These are phyloP conservation scores for Volvox reticuliferus DNA, from an alignment of 139 green algal species.

Conservation along the genomic window DNA sequence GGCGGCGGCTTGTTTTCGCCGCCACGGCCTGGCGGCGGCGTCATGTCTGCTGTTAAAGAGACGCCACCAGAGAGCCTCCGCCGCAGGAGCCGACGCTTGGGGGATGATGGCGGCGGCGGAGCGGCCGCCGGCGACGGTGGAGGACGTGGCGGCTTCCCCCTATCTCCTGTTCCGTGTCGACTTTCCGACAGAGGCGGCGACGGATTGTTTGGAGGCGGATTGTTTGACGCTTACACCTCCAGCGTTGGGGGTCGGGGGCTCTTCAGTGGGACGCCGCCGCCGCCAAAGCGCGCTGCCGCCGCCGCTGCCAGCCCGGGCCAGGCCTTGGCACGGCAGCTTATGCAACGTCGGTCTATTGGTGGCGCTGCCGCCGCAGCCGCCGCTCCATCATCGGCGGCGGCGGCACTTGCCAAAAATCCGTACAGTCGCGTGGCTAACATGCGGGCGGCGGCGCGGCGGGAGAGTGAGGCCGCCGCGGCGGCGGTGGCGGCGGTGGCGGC, in stretches of 20 bases:
- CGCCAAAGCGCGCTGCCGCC: too few species aligned
- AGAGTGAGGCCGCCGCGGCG: not conserved
- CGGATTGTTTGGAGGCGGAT: slow-evolving; percentile 11
- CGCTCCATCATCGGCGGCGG: not conserved
- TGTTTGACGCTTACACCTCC: not conserved
- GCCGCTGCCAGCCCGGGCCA: slow-evolving; percentile 12
- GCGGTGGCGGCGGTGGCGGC: slow-evolving; percentile 17
- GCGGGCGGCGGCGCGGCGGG: not conserved
- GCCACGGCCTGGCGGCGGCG: not conserved
- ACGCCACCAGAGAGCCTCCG: slow-evolving; percentile 27
- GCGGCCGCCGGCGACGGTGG: not conserved
- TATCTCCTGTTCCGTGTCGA: slow-evolving; percentile 15
- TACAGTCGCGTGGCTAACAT: slow-evolving; percentile 13
- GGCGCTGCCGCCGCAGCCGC: not conserved
- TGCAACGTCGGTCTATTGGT: not conserved
- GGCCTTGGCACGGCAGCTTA: not conserved
- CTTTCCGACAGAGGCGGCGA: not conserved
- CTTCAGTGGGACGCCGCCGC: too few species aligned
- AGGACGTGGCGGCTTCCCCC: too few species aligned
- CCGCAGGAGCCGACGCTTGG: not conserved
- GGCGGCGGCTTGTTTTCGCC: slow-evolving; percentile 7
- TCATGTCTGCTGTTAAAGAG: not conserved
- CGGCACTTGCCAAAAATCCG: not conserved
- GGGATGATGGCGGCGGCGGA: not conserved
- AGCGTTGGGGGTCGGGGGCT: not conserved